phyloP scores from a whole-genome alignment of 306 rosid species.

The Purshia tridentata region DNA sequence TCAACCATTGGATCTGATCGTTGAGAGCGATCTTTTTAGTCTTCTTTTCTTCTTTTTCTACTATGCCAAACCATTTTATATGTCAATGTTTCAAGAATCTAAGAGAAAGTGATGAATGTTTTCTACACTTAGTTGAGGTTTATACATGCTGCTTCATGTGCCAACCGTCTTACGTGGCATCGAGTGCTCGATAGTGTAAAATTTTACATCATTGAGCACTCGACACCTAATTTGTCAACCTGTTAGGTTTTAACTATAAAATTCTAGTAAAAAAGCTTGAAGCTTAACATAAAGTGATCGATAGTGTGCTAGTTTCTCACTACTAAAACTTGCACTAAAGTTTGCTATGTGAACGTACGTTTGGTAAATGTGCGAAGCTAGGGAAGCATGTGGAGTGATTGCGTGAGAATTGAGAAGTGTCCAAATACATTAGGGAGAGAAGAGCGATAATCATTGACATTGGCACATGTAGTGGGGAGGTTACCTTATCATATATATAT shows the following conservation, averaged over 20 bases:
- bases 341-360: slow-evolving; percentile 75
- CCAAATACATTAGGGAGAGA: slow-evolving; percentile 35
- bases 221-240: too few species aligned
- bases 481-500: slow-evolving; percentile 40
- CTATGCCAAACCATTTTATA: neutral
- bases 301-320: slow-evolving; percentile 12
- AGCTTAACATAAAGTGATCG: too few species aligned
- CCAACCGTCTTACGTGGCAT: too few species aligned
- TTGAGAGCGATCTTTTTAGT: neutral
- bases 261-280: too few species aligned
- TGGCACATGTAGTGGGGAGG: slow-evolving; percentile 42
- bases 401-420: slow-evolving; percentile 55
- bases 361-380: slow-evolving; percentile 48
- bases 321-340: slow-evolving; percentile 36
- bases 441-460: slow-evolving; percentile 41
- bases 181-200: too few species aligned
- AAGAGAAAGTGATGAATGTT: neutral
- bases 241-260: too few species aligned
- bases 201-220: too few species aligned
- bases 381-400: slow-evolving; percentile 46
- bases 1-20: neutral
- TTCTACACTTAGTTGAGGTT: too few species aligned
- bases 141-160: too few species aligned
- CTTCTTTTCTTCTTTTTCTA: neutral
- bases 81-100: neutral